Evolutionary conservation across 192 early-diverging fungal species (phyloP).

Genomic region (Phycomyces blakesleeanus): DNA sequence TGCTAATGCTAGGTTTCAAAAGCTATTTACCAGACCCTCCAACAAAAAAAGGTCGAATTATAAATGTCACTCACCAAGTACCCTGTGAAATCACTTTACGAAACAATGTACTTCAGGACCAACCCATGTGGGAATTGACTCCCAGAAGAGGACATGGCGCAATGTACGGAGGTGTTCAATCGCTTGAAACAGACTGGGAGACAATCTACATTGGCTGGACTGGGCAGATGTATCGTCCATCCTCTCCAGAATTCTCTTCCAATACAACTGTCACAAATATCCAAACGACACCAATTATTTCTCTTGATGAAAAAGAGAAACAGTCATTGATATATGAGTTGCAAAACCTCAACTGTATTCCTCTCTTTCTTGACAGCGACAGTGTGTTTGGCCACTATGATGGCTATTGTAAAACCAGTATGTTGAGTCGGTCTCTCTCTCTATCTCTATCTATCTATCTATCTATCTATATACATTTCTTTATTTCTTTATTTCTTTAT

Average conservation of each 20-base stretch:
- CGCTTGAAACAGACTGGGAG: slow-evolving; percentile 57
- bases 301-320: slow-evolving; percentile 1
- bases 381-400: slow-evolving; percentile 86
- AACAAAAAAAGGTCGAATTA: slow-evolving; percentile 39
- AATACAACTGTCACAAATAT: no score
- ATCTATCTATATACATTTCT: no score
- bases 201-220: slow-evolving; percentile 75
- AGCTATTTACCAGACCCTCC: not conserved
- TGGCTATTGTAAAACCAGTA: slow-evolving; percentile 94
- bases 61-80: slow-evolving; percentile 54
- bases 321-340: not conserved
- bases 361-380: slow-evolving; percentile 76
- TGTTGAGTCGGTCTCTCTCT: not conserved
- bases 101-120: slow-evolving; percentile 21
- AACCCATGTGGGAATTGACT: slow-evolving; percentile 12
- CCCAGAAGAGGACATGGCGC: slow-evolving; percentile 80
- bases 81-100: slow-evolving; percentile 40
- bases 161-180: slow-evolving; percentile 82
- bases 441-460: no score
- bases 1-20: not conserved
- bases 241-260: not conserved
- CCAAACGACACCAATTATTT: not conserved
- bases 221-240: slow-evolving; percentile 49
- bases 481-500: no score
- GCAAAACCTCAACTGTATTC: slow-evolving; percentile 46